Conservation (phyloP, 768 basidiomycete genomes). For the Mycena haematopus region DNA sequence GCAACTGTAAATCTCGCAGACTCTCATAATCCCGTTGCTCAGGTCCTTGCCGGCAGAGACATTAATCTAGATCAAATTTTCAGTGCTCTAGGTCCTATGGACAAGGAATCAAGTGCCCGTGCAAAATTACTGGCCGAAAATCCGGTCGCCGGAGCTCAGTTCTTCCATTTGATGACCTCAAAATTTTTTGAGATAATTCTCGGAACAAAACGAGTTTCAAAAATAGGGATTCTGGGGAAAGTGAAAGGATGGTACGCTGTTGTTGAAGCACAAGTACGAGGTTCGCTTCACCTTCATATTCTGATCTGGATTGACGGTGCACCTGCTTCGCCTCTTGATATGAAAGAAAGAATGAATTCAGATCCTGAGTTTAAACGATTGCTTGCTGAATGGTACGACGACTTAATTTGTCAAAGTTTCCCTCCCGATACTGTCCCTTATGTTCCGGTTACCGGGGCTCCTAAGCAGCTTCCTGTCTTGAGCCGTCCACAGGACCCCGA, state of each 20-base stretch:
- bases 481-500: not conserved
- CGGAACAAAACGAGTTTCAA: slow-evolving; percentile 14
- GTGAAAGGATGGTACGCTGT: slow-evolving; percentile 33
- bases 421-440: not conserved
- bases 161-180: slow-evolving; percentile 38
- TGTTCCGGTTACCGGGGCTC: not conserved
- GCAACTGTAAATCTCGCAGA: slow-evolving; percentile 31
- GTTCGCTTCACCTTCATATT: slow-evolving; percentile 38
- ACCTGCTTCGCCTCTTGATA: slow-evolving; percentile 17
- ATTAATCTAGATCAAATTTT: slow-evolving; percentile 32
- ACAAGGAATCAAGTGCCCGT: slow-evolving; percentile 2
- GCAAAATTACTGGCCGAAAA: slow-evolving; percentile 5
- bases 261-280: slow-evolving; percentile 35
- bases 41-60: slow-evolving; percentile 29
- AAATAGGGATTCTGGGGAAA: slow-evolving; percentile 35
- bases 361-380: slow-evolving; percentile 14
- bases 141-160: slow-evolving; percentile 33
- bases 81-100: slow-evolving; percentile 2
- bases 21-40: slow-evolving; percentile 29
- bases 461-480: not conserved
- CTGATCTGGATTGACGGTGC: slow-evolving; percentile 31
- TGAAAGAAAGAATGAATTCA: slow-evolving; percentile 17
- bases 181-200: slow-evolving; percentile 35
- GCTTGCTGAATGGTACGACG: slow-evolving; percentile 20
- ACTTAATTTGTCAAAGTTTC: not conserved